Base-by-base conservation (phyloP, 768 basidiomycete genomes). In the Scleroderma citrinum region DNA sequence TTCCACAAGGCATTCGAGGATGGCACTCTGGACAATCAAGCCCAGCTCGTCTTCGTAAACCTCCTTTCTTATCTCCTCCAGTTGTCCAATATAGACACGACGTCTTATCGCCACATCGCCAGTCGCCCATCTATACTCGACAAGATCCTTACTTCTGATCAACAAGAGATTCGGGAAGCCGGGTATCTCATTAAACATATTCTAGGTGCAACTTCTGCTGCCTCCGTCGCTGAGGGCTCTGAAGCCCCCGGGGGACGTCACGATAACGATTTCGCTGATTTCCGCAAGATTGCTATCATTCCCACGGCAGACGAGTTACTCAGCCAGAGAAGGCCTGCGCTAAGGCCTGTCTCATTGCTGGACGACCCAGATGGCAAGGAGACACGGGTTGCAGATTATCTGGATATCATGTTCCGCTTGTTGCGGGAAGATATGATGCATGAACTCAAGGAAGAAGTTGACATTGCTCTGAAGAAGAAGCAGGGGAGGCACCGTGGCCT, bases 351-450 rank as follows among this genome's bases (percentile, higher is more conserved):
- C 6, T 53, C 66, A 3, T 61, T 68, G 7, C 62, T 80, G 0
- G 76, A 77, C 3, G 75, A 78, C 46, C 67, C 75, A 3, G 56
- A 66, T 6, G 67, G 63, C 0, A 66, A 66, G 24, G 58, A 61
- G 2, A 61, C 56, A 14, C 73, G 79, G 3, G 55, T 70, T 5
- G 67, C 74, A 1, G 68, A 75, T 11, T 74, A 84, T 51, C 68
- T 85, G 3, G 84, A 85, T 52, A 82, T 83, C 44, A 81, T 81
- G 44, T 86, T 82, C 59, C 75, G 85, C 7, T 68, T 86, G 16
- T 60, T 83, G 12, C 66, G 84, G 7, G 83, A 84, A 54, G 83
- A 82, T 43, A 79, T 82, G 77, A 46, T 83, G 2, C 66, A 72
- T 47, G 77, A 81, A 50, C 70, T 83, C 43, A 70, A 71, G 20